Conservation (phyloP, 805 yeast genomes). For the Starmerella potacharoeniae region DNA sequence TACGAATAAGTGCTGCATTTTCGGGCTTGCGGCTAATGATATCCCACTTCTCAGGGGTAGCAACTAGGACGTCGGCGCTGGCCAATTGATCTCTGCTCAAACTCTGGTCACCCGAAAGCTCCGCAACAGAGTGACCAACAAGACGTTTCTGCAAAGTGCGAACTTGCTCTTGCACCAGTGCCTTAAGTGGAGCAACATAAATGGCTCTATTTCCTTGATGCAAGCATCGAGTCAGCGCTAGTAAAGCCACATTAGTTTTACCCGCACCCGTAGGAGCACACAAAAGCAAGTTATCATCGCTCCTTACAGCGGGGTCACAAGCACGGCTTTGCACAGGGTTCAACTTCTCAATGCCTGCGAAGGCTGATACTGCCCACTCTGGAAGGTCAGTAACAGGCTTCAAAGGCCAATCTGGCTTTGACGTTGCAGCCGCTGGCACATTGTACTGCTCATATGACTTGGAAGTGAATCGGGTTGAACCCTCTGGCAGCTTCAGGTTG, state of each 20-base stretch:
- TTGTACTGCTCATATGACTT: slow-evolving; percentile 77
- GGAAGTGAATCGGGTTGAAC: slow-evolving; percentile 66
- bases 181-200: slow-evolving; percentile 86
- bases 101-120: slow-evolving; percentile 81
- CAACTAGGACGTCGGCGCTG: slow-evolving; percentile 71
- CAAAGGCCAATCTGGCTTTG: slow-evolving; percentile 30
- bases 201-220: slow-evolving; percentile 61
- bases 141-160: slow-evolving; percentile 70
- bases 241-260: slow-evolving; percentile 91
- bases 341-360: slow-evolving; percentile 55
- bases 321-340: slow-evolving; percentile 79
- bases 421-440: slow-evolving; percentile 53
- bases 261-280: slow-evolving; percentile 99
- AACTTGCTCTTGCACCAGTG: slow-evolving; percentile 90
- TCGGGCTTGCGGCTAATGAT: slow-evolving; percentile 74
- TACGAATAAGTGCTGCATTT: slow-evolving; percentile 51
- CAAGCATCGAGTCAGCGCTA: slow-evolving; percentile 57
- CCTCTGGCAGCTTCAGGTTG: slow-evolving; percentile 66
- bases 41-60: slow-evolving; percentile 98
- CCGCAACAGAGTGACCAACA: slow-evolving; percentile 60
- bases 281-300: slow-evolving; percentile 60
- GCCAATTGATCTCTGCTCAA: slow-evolving; percentile 63
- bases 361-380: slow-evolving; percentile 68
- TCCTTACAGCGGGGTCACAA: slow-evolving; percentile 61
- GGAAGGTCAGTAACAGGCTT: slow-evolving; percentile 52